Conservation (phyloP, 2,329 filamentous ascomycete species). For the Scleromitrula shiraiana region DNA sequence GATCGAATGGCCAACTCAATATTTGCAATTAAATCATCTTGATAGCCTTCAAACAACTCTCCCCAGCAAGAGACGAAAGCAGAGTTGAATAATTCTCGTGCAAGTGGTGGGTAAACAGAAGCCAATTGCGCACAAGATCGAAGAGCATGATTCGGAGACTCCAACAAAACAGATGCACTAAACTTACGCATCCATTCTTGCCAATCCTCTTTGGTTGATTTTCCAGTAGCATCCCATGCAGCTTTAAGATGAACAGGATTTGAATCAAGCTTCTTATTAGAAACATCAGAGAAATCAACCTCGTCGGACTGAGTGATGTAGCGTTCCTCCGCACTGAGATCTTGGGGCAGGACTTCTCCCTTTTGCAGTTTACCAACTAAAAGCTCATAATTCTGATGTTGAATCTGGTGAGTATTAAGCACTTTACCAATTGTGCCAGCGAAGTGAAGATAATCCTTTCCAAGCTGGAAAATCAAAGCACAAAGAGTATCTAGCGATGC, state of each 20-base stretch:
- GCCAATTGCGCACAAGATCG: constrained; percentile 88
- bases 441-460: constrained; percentile 91
- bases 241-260: constrained; percentile 96
- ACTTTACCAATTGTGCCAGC: constrained; percentile 88
- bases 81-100: constrained; percentile 93
- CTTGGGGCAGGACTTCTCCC: constrained; percentile 88
- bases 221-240: constrained; percentile 94
- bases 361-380: constrained; percentile 90
- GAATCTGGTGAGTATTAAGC: constrained; percentile 69
- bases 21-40: constrained; percentile 90
- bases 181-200: constrained; percentile 97
- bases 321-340: constrained; percentile 77
- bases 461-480: constrained; percentile 90
- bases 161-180: constrained; percentile 87
- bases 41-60: constrained; percentile 92
- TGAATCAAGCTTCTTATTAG: constrained; percentile 89
- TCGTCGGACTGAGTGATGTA: constrained; percentile 77
- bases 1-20: constrained; percentile 95
- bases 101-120: constrained; percentile 83
- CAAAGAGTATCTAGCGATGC: constrained; percentile 90
- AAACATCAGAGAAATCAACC: constrained; percentile 70
- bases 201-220: constrained; percentile 98
- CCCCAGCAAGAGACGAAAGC: constrained; percentile 99
- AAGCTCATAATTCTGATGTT: constrained; percentile 85
- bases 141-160: constrained; percentile 92